These are phyloP conservation scores for Nepenthes mirabilis DNA, from an alignment of 148 eudicot genomes.

Conservation along the genomic window DNA sequence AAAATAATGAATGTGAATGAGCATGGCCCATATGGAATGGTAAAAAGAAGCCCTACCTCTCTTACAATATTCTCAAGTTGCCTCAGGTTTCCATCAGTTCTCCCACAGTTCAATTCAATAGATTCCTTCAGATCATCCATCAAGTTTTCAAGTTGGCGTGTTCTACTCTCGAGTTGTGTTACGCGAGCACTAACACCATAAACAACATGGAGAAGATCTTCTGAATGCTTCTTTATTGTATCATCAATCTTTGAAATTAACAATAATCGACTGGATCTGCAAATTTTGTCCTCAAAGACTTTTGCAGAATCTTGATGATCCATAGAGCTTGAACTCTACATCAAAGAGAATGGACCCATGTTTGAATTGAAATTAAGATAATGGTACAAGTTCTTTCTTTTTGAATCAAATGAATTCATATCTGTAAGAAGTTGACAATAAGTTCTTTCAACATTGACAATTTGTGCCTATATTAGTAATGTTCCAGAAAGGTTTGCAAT, in stretches of 20 bases:
- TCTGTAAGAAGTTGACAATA: too few species aligned
- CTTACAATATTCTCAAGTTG: constrained; percentile 10
- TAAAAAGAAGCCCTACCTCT: constrained; percentile 8
- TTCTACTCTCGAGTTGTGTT: constrained; percentile 13
- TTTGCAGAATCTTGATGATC: not conserved
- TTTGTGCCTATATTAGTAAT: too few species aligned
- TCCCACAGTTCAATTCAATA: constrained; percentile 11
- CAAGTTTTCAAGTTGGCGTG: constrained; percentile 10
- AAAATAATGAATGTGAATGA: not conserved
- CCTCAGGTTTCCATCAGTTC: constrained; percentile 12
- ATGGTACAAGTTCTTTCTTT: too few species aligned
- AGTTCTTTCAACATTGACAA: too few species aligned
- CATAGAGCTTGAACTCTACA: not conserved
- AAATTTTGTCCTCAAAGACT: not conserved
- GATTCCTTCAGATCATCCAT: constrained; percentile 14
- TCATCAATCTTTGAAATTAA: constrained; percentile 6
- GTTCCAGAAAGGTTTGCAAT: too few species aligned
- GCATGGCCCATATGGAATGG: not conserved
- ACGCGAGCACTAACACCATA: constrained; percentile 16
- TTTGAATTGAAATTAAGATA: too few species aligned
- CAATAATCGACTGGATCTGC: not conserved
- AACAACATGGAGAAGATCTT: constrained; percentile 9
- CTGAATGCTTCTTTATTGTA: constrained; percentile 7
- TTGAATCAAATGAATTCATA: too few species aligned
- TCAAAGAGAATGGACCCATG: not conserved